Evolutionary conservation across 176 grass and related monocot species (phyloP).

Genomic region (Stipa capillata): DNA sequence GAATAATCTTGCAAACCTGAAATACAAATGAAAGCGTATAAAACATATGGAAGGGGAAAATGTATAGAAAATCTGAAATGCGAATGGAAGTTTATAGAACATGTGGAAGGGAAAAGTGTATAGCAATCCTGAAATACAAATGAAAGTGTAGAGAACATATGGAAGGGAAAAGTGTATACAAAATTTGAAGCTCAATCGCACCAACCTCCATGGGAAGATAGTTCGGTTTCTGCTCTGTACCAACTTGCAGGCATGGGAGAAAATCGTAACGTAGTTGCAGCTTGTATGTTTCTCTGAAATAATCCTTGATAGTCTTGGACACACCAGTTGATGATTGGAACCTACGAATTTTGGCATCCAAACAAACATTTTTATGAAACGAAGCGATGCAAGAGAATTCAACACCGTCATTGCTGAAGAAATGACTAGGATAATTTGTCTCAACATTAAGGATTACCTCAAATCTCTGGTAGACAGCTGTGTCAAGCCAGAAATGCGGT

Average conservation of each 20-base stretch:
- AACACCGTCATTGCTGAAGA: not conserved
- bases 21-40: not conserved
- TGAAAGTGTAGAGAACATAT: not conserved
- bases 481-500: constrained; percentile 32
- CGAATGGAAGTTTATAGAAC: not conserved
- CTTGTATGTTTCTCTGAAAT: constrained; percentile 54
- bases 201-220: constrained; percentile 84
- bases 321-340: constrained; percentile 8
- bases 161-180: not conserved
- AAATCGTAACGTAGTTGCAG: constrained; percentile 27
- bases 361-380: not conserved
- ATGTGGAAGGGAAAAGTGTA: not conserved
- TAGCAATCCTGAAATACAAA: constrained; percentile 25
- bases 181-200: constrained; percentile 1
- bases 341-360: constrained; percentile 9
- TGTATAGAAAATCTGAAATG: not conserved
- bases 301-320: constrained; percentile 23
- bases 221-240: constrained; percentile 42
- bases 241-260: constrained; percentile 65
- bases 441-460: constrained; percentile 21
- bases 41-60: not conserved
- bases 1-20: constrained; percentile 60
- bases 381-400: not conserved
- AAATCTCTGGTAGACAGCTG: not conserved
- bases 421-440: not conserved